Base-by-base conservation (phyloP, 2,329 filamentous ascomycete species). In the Aureobasidium lini region DNA sequence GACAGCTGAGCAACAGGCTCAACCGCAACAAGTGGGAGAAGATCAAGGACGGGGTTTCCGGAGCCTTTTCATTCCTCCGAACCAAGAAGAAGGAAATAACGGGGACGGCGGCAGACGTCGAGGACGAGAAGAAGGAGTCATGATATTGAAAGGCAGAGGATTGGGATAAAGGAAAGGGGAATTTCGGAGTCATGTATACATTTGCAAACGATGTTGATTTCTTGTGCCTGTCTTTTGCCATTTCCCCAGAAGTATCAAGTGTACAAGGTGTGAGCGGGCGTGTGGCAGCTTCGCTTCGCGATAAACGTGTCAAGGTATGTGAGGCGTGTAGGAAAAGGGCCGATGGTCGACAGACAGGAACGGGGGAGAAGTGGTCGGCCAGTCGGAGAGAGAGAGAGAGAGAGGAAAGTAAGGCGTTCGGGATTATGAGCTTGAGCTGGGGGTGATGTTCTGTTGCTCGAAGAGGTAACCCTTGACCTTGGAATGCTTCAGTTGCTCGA, bases 1-100 rank as follows among this genome's bases (percentile, higher is more conserved):
- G 92, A 56, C 86, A 96, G 72, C 81, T 95, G 69, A 95, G 90
- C 77, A 93, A 95, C 72, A 86, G 85, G 74, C 81, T 96, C 63
- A 96, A 96, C 77, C 84, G 90, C 54, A 89, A 84, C 53, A 80
- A 76, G 59, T 96, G 90, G 90, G 88, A 95, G 76, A 82, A 79
- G 65, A 76, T 80, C 67, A 79, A 78, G 66, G 77, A 79, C 66
- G 72, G 71, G 62, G 70, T 77, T 48, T 70, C 70, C 34, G 75
- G 75, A 60, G 70, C 68, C 18, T 66, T 67, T 66, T 63, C 65
- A 28, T 64, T 61, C 61, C 61, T 65, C 58, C 65, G 62, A 54
- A 62, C 60, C 11, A 61, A 63, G 56, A 57, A 67, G 59, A 59
- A 62, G 54, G 47, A 60, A 50, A 40, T 54, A 13, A 54, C 50